Evolutionary conservation across 2,329 filamentous ascomycete species (phyloP), one percentile per base, ranked within the genome.

Genomic region (Aspergillus ochraceus): DNA sequence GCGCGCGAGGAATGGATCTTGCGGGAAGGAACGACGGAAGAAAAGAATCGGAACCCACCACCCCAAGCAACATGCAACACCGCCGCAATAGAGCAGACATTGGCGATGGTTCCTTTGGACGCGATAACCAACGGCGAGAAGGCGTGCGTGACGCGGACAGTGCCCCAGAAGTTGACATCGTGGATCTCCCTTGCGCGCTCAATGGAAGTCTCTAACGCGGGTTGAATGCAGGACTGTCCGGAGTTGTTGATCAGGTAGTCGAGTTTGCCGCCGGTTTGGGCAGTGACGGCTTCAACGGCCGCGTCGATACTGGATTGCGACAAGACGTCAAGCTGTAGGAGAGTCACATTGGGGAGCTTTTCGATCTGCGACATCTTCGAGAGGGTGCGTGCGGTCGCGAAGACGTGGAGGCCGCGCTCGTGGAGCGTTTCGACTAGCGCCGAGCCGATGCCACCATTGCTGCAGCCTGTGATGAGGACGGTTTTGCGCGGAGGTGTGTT

Each of bases 201-300:
- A 2, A 80, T 59, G 29, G 74, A 64, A 0, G 69, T 62, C 49
- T 81, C 78, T 9, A 80, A 55, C 4, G 74, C 60, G 1, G 79
- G 80, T 58, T 68, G 68, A 10, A 69, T 62, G n/a, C 70, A 70
- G n/a, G 63, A 65, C 2, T 56, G 52, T 2, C 75, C 80, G 12
- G 80, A 76, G 56, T 82, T 83, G 66, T 81, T 81, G 57, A 82
- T 66, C 0, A 81, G 66, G 32, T 70, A 66, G 56, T 80, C 71
- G 9, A 81, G 67, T 8, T 53, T 70, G 12, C 76, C 76, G 11
- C 69, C 70, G 0, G 75, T 76, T 17, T 60, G 20, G 8, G 55
- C 57, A 26, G 60, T 61, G 30, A 74, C 65, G 9, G 63, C 60
- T n/a, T 63, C 62, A 5, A 68, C 62, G 6, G 69, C 68, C 19